Conservation (phyloP, 192 early-diverging fungal species). For the Mortierella antarctica region DNA sequence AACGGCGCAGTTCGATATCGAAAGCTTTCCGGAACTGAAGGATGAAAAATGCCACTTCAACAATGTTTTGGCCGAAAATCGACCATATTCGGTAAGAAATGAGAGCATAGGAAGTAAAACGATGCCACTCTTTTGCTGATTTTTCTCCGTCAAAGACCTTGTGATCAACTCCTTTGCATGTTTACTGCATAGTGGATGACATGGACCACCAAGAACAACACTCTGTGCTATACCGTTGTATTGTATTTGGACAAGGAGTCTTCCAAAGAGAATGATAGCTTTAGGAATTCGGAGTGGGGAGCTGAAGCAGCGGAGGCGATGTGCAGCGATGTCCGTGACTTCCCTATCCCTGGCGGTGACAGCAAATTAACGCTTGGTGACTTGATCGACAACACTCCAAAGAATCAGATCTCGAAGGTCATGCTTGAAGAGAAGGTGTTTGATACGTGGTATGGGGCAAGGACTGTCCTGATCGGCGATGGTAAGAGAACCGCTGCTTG, state of each 20-base stretch:
- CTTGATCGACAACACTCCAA: conserved; percentile 22
- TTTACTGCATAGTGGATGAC: conserved; percentile 10
- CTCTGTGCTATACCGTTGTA: neutral
- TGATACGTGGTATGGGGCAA: conserved; percentile 27
- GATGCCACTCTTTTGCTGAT: no score
- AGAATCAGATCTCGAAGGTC: conserved; percentile 25
- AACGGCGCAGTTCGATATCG: neutral
- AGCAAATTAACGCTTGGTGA: neutral
- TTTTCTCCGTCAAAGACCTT: no score
- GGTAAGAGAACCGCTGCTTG: conserved; percentile 7
- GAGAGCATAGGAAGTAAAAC: no score
- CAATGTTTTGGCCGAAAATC: neutral
- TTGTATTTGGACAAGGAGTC: neutral
- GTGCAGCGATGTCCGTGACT: conserved; percentile 4
- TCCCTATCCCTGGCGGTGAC: conserved; percentile 9
- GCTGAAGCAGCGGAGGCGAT: neutral
- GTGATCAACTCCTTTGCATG: no score
- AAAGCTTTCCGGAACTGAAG: conserved; percentile 1
- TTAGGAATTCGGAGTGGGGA: conserved; percentile 15
- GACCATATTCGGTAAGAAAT: conserved; percentile 8
- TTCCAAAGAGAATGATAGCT: neutral
- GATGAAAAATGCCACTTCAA: neutral
- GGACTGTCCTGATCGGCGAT: conserved; percentile 29
- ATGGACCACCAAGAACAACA: conserved; percentile 1
- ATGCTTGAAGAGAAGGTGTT: conserved; percentile 44